Evolutionary conservation across 179 eudicot genomes (phyloP), one percentile per base, ranked within the genome.

Genomic region (Silene noctiflora): DNA sequence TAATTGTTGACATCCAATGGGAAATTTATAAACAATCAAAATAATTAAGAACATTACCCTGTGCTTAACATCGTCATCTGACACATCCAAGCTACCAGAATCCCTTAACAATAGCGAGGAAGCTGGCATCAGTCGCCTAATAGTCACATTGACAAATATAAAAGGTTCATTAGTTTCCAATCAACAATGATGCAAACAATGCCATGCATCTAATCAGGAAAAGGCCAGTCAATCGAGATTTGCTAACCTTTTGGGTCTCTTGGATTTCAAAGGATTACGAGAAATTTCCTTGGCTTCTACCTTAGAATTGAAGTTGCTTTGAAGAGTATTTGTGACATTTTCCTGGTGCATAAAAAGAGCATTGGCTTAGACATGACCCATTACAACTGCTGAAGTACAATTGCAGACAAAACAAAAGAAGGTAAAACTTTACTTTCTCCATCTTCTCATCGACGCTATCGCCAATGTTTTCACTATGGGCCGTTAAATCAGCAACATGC

Each of bases 111-210:
- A 84, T 48, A 87, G 74, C n/a, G 95, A 88, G 27, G 99, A 93
- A 77, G 88, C 95, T 42, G 99, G 99, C 77, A 82, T 84, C 44
- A 95, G 93, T 84, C 94, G 89, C 89, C 99, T 95, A 87, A 81
- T 39, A 44, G 75, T 55, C 79, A 80, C 42, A 84, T 27, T 71
- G 76, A 44, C 65, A 59, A 14, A 68, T 46, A 66, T 48, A 14
- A 4, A 17, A 55, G 11, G 27, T 24, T 53, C 72, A 62, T 27
- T 22, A 55, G 62, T 59, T 31, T 66, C 27, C 10, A 48, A 51
- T 11, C n/a, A 58, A 14, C n/a, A 35, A 12, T 20, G 6, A 33
- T 5, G 46, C 20, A 72, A 72, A 76, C 29, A 56, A 16, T n/a
- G 16, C 19, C 17, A 16, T 42, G n/a, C 31, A 58, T n/a, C 44